Percentiles rank a stretch among this genome's conserved stretches.
Evolutionary conservation across 257 asterid species (phyloP).

Genomic region (Perilla frutescens): DNA sequence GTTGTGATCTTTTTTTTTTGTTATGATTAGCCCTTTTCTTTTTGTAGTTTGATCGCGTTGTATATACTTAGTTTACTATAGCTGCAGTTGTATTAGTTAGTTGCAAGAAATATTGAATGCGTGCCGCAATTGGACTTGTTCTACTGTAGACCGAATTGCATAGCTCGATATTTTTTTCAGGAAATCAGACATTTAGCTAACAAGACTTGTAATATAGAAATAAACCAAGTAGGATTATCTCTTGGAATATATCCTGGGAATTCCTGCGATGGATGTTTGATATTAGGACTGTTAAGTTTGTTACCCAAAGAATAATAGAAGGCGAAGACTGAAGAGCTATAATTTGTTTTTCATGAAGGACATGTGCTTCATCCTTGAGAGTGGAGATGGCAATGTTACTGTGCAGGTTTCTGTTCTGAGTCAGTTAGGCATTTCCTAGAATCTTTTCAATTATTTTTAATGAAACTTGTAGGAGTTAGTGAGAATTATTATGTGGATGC

Average conservation of each 20-base stretch:
- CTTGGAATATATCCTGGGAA: not conserved
- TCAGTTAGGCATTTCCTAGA: not conserved
- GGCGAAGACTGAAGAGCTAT: slow-evolving; percentile 2
- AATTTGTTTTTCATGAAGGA: slow-evolving; percentile 5
- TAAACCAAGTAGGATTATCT: not conserved
- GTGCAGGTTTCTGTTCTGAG: slow-evolving; percentile 14
- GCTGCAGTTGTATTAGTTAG: slow-evolving; percentile 6
- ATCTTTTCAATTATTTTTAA: not conserved
- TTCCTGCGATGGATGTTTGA: not conserved
- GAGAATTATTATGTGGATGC: not conserved
- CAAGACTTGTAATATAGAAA: not conserved
- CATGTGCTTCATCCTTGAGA: not conserved
- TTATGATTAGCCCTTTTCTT: not conserved
- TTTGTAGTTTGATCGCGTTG: slow-evolving; percentile 9
- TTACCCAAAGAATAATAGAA: not conserved
- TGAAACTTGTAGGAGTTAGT: not conserved
- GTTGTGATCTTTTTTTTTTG: not conserved
- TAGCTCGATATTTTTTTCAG: slow-evolving; percentile 6
- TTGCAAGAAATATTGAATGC: slow-evolving; percentile 7
- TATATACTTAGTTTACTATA: slow-evolving; percentile 22
- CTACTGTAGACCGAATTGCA: slow-evolving; percentile 22
- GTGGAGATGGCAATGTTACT: not conserved
- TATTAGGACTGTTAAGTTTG: not conserved
- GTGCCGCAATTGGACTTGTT: slow-evolving; percentile 5
- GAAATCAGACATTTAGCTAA: slow-evolving; percentile 4